Evolutionary conservation across 2,329 filamentous ascomycete genomes (phyloP).

Genomic region (Alternaria metachromatica): DNA sequence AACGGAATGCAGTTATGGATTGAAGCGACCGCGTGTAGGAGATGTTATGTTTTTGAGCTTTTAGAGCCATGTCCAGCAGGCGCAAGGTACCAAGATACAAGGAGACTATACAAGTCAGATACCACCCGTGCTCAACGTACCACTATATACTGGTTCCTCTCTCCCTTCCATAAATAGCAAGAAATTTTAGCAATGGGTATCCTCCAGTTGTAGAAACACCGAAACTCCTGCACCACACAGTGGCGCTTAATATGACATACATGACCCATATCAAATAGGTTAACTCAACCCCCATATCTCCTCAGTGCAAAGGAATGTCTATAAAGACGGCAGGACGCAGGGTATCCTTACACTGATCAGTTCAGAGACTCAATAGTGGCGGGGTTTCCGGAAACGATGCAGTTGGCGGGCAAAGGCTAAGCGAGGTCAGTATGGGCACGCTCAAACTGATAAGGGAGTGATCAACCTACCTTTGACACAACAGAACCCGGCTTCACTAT

Average conservation of each 20-base stretch:
- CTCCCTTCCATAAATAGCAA: background rate
- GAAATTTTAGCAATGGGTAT: constrained; percentile 23
- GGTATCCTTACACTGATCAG: no score
- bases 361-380: no score
- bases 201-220: constrained; percentile 20
- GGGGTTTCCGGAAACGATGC: constrained; percentile 57
- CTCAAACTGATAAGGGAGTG: background rate
- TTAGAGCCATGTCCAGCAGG: constrained; percentile 15
- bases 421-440: constrained; percentile 18
- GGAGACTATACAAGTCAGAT: constrained; percentile 16
- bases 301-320: background rate
- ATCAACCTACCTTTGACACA: constrained; percentile 59
- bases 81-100: constrained; percentile 9
- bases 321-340: no score
- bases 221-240: constrained; percentile 18
- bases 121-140: constrained; percentile 12
- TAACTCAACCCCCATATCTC: background rate
- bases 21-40: background rate
- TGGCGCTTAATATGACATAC: constrained; percentile 13
- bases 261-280: constrained; percentile 2
- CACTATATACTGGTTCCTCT: constrained; percentile 1
- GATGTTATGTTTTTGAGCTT: constrained; percentile 2
- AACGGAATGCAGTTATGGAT: background rate
- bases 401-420: constrained; percentile 56
- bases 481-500: constrained; percentile 62